A percentile compares a stretch with the other conserved stretches of the same genome.
phyloP scores from a whole-genome alignment of 495 filamentous ascomycete genomes.

The Astrocystis sublimbata region DNA sequence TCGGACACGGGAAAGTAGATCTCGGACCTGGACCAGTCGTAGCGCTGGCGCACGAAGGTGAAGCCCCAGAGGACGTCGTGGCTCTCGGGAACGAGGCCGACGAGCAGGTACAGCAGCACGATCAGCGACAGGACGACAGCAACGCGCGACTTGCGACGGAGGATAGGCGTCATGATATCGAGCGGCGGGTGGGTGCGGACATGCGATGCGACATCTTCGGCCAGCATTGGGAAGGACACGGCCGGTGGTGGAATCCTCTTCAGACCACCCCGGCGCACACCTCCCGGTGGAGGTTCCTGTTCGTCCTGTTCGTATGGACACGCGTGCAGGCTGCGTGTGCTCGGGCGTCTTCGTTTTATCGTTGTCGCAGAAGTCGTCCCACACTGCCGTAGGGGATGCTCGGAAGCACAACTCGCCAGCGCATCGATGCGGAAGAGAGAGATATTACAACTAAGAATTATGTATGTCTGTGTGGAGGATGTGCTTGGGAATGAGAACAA shows the following conservation, averaged over 20 bases:
- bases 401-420: not conserved
- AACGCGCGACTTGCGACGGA: conserved; percentile 30
- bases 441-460: not conserved
- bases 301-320: no score
- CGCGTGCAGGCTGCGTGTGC: no score
- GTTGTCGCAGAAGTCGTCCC: no score
- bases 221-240: conserved; percentile 29
- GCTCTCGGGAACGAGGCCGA: conserved; percentile 30
- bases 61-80: conserved; percentile 30
- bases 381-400: not conserved
- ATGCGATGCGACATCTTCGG: conserved; percentile 33
- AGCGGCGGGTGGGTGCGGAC: conserved; percentile 24
- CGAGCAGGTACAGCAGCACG: conserved; percentile 27
- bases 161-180: conserved; percentile 25
- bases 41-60: conserved; percentile 38
- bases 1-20: conserved; percentile 35
- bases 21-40: conserved; percentile 44
- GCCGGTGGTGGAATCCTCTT: not conserved
- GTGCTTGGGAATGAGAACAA: not conserved
- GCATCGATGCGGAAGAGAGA: conserved; percentile 3
- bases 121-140: conserved; percentile 18
- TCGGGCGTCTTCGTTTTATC: no score
- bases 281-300: not conserved
- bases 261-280: not conserved
- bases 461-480: no score